These are phyloP conservation scores for Lachancea lanzarotensis DNA, from an alignment of 805 yeast genomes.

Conservation along the genomic window DNA sequence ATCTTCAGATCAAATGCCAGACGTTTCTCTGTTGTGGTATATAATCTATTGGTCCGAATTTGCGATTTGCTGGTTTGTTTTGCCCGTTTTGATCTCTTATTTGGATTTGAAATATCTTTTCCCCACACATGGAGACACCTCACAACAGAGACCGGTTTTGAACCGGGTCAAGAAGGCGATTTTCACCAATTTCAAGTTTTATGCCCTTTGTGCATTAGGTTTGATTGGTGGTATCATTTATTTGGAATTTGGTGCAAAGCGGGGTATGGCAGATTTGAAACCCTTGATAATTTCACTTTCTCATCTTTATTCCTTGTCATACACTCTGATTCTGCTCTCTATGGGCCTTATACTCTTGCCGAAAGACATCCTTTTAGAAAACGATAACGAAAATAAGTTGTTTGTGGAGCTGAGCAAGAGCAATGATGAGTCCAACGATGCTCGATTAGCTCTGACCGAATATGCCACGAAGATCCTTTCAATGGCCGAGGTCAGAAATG, in stretches of 20 bases:
- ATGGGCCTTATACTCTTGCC: slow-evolving; percentile 28
- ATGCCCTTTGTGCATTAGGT: slow-evolving; percentile 20
- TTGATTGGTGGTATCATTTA: slow-evolving; percentile 23
- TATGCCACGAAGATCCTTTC: slow-evolving; percentile 21
- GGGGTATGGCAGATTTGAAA: slow-evolving; percentile 22
- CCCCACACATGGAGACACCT: slow-evolving; percentile 8
- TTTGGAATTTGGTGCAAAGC: slow-evolving; percentile 21
- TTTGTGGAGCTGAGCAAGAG: slow-evolving; percentile 28
- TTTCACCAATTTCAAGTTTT: slow-evolving; percentile 26
- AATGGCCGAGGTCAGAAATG: slow-evolving; percentile 15
- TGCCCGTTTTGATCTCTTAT: slow-evolving; percentile 31
- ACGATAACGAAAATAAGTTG: slow-evolving; percentile 16
- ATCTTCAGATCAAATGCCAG: slow-evolving; percentile 4
- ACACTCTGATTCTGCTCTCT: slow-evolving; percentile 24
- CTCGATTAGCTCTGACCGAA: slow-evolving; percentile 24
- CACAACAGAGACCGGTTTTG: slow-evolving; percentile 9
- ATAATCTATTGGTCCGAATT: slow-evolving; percentile 29
- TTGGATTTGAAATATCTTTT: slow-evolving; percentile 23
- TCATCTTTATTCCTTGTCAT: slow-evolving; percentile 29
- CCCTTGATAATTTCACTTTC: slow-evolving; percentile 29
- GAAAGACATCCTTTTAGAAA: slow-evolving; percentile 16
- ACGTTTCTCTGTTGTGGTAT: slow-evolving; percentile 21
- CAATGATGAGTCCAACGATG: slow-evolving; percentile 30
- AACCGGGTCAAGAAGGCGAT: slow-evolving; percentile 20
- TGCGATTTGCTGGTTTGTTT: slow-evolving; percentile 27